These are phyloP conservation scores for Collariella sp. DNA, from an alignment of 495 filamentous ascomycete species.

Conservation along the genomic window DNA sequence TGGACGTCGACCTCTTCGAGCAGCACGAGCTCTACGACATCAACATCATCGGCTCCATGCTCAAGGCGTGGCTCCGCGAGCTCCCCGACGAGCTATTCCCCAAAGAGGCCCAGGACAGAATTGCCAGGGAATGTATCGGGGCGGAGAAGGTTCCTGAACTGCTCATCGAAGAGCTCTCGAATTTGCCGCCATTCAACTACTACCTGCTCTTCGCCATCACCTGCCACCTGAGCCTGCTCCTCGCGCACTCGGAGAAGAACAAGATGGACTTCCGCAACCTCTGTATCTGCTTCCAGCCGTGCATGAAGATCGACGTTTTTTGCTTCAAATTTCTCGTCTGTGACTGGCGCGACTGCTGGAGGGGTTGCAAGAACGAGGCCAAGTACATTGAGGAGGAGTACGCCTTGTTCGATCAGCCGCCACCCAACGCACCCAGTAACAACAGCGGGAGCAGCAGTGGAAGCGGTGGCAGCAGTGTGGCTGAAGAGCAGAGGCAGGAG, in stretches of 20 bases:
- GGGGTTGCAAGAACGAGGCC: conserved; percentile 87
- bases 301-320: conserved; percentile 81
- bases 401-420: conserved; percentile 47
- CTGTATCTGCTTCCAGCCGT: conserved; percentile 90
- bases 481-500: not conserved
- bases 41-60: conserved; percentile 85
- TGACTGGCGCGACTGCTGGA: conserved; percentile 91
- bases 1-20: conserved; percentile 78
- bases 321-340: conserved; percentile 88
- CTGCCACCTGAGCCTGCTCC: conserved; percentile 80
- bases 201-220: conserved; percentile 94
- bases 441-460: conserved; percentile 5
- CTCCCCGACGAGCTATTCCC: conserved; percentile 87
- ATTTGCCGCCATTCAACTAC: conserved; percentile 85
- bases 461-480: conserved; percentile 5
- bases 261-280: conserved; percentile 92
- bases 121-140: conserved; percentile 64
- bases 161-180: conserved; percentile 82
- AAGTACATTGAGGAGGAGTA: conserved; percentile 68
- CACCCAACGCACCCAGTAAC: conserved; percentile 27
- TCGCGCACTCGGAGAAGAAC: conserved; percentile 77
- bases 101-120: conserved; percentile 63
- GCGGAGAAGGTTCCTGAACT: conserved; percentile 67
- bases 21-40: conserved; percentile 81
- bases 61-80: conserved; percentile 89